A percentile compares a stretch with the other conserved stretches of the same genome.
Conservation (phyloP, 139 green algal genomes). For the Pleodorina starrii region DNA sequence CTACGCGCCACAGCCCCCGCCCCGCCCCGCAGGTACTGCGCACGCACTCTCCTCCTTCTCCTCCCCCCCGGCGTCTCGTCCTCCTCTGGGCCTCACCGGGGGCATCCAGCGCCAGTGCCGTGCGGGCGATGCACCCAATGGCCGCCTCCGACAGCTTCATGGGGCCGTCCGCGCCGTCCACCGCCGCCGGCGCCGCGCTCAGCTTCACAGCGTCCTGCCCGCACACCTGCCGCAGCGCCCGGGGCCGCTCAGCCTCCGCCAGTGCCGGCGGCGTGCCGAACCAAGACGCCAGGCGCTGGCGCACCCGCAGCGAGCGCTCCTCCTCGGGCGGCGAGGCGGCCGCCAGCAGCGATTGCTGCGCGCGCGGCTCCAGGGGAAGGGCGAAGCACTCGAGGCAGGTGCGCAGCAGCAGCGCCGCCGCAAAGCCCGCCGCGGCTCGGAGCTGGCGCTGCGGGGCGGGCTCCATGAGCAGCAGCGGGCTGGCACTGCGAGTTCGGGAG, state of each 20-base stretch:
- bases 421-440: not conserved
- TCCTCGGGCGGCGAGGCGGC: not conserved
- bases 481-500: not conserved
- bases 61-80: too few relatives aligned
- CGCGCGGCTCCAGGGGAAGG: not conserved
- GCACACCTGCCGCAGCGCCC: not conserved
- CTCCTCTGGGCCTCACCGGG: too few relatives aligned
- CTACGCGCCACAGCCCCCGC: too few relatives aligned
- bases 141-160: not conserved
- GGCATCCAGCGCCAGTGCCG: too few relatives aligned
- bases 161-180: not conserved
- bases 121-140: not conserved
- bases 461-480: slow-evolving; percentile 32
- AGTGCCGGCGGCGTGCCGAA: not conserved
- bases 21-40: too few relatives aligned
- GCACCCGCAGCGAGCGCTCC: not conserved
- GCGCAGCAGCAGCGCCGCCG: slow-evolving; percentile 9
- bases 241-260: not conserved
- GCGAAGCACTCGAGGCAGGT: slow-evolving; percentile 10
- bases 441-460: not conserved
- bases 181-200: not conserved
- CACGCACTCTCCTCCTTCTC: too few relatives aligned
- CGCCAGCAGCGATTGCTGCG: not conserved
- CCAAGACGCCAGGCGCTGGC: not conserved
- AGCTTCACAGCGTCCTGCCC: not conserved